These are phyloP conservation scores for Gossypium schwendimanii DNA, from an alignment of 441 rosid genomes.

Conservation along the genomic window DNA sequence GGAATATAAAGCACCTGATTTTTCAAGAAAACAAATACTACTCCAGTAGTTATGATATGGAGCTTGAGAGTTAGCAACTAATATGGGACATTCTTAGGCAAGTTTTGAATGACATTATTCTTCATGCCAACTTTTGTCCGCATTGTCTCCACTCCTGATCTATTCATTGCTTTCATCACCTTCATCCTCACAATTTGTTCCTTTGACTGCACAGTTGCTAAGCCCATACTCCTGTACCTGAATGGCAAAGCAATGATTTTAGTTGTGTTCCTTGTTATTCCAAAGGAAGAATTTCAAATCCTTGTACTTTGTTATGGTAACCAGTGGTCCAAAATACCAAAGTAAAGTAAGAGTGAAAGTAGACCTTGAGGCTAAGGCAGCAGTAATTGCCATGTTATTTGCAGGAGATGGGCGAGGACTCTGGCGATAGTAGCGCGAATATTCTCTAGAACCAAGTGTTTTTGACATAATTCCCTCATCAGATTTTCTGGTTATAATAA, in stretches of 20 bases:
- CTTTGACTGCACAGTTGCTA: constrained; percentile 69
- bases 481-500: constrained; percentile 58
- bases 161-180: constrained; percentile 70
- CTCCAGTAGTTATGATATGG: constrained; percentile 32
- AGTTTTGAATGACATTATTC: constrained; percentile 70
- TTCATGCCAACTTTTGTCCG: constrained; percentile 71
- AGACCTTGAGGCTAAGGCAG: constrained; percentile 66
- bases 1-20: background rate
- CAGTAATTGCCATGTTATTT: constrained; percentile 37
- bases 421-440: constrained; percentile 74
- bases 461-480: constrained; percentile 35
- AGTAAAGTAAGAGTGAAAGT: constrained; percentile 8
- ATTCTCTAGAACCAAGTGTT: constrained; percentile 85
- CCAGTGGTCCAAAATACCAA: too few species aligned
- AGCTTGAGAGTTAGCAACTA: constrained; percentile 22
- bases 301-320: background rate
- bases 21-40: background rate
- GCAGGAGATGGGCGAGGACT: constrained; percentile 80
- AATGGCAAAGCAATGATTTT: background rate
- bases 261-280: background rate
- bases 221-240: constrained; percentile 83
- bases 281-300: background rate
- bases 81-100: constrained; percentile 73
- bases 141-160: constrained; percentile 49
- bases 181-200: constrained; percentile 76